Base-by-base conservation (phyloP, 2,329 filamentous ascomycete genomes). In the Fusarium armeniacum region DNA sequence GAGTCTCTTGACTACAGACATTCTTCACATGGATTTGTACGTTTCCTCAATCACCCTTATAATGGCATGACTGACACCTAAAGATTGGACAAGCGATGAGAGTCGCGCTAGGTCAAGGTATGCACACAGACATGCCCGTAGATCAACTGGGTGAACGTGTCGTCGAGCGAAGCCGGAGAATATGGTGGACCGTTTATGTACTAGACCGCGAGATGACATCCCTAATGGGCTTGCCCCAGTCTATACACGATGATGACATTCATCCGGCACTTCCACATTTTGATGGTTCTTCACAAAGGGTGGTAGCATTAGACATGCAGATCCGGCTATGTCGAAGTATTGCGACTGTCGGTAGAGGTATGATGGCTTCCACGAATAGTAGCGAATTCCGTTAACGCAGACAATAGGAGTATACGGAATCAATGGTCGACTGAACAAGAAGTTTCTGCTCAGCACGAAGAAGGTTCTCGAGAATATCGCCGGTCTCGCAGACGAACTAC, bases 151-250 rank as follows among this genome's bases (percentile, higher is more conserved):
- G 81, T 1, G 79, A 81, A 1, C 62, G 71, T 0, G 69, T 79
- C 2, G 81, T 84, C 0, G 80, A 86, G 62, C 75, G 85, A 52
- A 83, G 81, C 53, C 82, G 84, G 2, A 81, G 81, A 35, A 78
- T 85, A 12, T 87, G 84, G 84, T 87, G 85, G 84, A 87, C 85
- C 0, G 78, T 86, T 0, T 86, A 85, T 41, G 78, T 87, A 2
- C 74, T 87, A 1, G 85, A 87, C 55, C 80, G 85, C 4, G 81
- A 87, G 66, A 85, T 87, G 80, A 84, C 84, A 2, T 84, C 84
- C 1, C 65, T 87, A 4, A 85, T 87, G 82, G 85, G 85, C 0
- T 65, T 86, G 0, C 85, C 86, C 0, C 80, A 83, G 46, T 82
- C 83, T 0, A 78, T 87, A 3, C 77, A 78, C 22, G 84, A 87